Conservation (phyloP, 1,284 basidiomycete genomes). For the Apiotrichum domesticum region DNA sequence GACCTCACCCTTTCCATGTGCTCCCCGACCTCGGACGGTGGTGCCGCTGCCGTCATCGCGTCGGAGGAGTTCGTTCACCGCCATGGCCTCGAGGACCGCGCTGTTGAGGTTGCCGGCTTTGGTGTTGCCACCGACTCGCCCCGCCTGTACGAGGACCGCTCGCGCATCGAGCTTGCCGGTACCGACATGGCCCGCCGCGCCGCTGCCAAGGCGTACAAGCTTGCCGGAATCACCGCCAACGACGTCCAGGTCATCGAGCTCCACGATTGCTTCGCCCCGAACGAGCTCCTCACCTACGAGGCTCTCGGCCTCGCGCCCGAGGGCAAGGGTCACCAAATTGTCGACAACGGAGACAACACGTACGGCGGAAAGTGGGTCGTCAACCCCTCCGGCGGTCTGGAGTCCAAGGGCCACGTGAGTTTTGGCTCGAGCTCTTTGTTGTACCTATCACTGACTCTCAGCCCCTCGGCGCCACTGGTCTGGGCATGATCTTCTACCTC, state of each 20-base stretch:
- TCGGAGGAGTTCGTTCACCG: slow-evolving; percentile 15
- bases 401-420: slow-evolving; percentile 17
- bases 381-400: slow-evolving; percentile 19
- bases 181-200: slow-evolving; percentile 17
- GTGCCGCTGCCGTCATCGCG: slow-evolving; percentile 13
- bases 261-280: slow-evolving; percentile 22
- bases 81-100: slow-evolving; percentile 18
- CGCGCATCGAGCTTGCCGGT: slow-evolving; percentile 18
- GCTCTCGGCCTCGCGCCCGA: slow-evolving; percentile 10
- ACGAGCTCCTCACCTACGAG: slow-evolving; percentile 21
- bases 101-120: slow-evolving; percentile 14
- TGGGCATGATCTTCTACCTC: slow-evolving; percentile 23
- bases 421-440: too few relatives aligned
- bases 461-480: slow-evolving; percentile 18
- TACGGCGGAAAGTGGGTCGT: slow-evolving; percentile 21
- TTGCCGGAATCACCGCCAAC: slow-evolving; percentile 9
- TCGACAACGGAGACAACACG: slow-evolving; percentile 18
- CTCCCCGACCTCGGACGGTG: slow-evolving; percentile 19
- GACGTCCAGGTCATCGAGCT: slow-evolving; percentile 21
- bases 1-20: slow-evolving; percentile 21
- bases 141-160: slow-evolving; percentile 12
- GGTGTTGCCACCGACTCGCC: slow-evolving; percentile 16
- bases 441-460: too few relatives aligned
- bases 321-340: slow-evolving; percentile 15
- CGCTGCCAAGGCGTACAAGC: slow-evolving; percentile 12